phyloP scores from a whole-genome alignment of 495 filamentous ascomycete genomes.

The Diplogelasinospora grovesii region DNA sequence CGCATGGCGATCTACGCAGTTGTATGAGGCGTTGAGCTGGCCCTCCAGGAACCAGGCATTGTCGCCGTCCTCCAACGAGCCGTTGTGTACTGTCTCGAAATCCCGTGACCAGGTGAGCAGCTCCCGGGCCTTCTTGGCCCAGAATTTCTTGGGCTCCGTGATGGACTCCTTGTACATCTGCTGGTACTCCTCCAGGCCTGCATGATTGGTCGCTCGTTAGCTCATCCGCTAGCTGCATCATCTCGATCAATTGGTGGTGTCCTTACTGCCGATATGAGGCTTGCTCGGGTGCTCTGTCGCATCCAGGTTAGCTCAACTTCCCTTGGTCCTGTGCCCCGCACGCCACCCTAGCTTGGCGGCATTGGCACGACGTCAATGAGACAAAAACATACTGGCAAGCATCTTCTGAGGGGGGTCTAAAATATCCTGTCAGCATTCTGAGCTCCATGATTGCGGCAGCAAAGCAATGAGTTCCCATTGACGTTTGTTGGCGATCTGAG shows the following conservation, averaged over 20 bases:
- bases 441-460: background rate
- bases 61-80: conserved; percentile 74
- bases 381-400: conserved; percentile 53
- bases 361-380: too few species aligned
- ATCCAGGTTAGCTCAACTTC: conserved; percentile 28
- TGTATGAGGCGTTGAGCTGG: conserved; percentile 90
- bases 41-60: conserved; percentile 94
- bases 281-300: conserved; percentile 51
- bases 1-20: conserved; percentile 94
- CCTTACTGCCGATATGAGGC: conserved; percentile 48
- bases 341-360: conserved; percentile 12
- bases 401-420: conserved; percentile 51
- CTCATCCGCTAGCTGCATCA: conserved; percentile 2
- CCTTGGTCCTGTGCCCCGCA: conserved; percentile 24
- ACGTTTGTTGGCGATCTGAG: conserved; percentile 6
- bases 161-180: conserved; percentile 95
- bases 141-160: conserved; percentile 84
- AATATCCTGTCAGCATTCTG: conserved; percentile 11
- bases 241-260: too few species aligned
- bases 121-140: conserved; percentile 77
- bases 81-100: conserved; percentile 83
- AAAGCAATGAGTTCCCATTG: conserved; percentile 5
- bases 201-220: conserved; percentile 14
- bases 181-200: conserved; percentile 78
- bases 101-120: conserved; percentile 85